phyloP scores from a whole-genome alignment of 805 yeast genomes.

The Cyberlindnera subsufficiens region DNA sequence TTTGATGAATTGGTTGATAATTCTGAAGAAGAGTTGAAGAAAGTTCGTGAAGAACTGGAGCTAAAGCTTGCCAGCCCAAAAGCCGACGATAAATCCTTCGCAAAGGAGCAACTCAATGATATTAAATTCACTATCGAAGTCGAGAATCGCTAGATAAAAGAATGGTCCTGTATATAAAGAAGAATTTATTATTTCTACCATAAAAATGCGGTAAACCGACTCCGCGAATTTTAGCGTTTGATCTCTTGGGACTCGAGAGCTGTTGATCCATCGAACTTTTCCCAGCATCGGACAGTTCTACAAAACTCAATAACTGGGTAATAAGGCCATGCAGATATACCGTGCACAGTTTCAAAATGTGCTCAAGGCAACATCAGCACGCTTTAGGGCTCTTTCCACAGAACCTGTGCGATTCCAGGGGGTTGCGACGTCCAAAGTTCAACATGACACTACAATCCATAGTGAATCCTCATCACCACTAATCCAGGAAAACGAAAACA shows the following conservation, averaged over 20 bases:
- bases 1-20: conserved; percentile 56
- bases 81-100: background rate
- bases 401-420: background rate
- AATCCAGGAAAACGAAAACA: conserved; percentile 22
- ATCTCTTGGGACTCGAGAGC: background rate
- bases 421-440: background rate
- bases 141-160: background rate
- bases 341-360: background rate
- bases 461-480: conserved; percentile 4
- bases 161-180: too few species aligned
- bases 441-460: too few species aligned
- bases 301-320: too few species aligned
- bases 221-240: background rate
- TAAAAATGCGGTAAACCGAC: too few species aligned
- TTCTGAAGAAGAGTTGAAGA: conserved; percentile 60
- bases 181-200: too few species aligned
- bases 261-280: too few species aligned
- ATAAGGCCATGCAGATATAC: background rate
- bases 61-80: background rate
- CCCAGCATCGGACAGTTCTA: too few species aligned
- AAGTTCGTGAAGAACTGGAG: conserved; percentile 32
- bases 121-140: conserved; percentile 10
- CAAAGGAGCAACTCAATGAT: background rate
- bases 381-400: background rate
- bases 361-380: background rate